Conservation (phyloP, 1,139 yeast species). For the Debaryomycetaceae sp. region DNA sequence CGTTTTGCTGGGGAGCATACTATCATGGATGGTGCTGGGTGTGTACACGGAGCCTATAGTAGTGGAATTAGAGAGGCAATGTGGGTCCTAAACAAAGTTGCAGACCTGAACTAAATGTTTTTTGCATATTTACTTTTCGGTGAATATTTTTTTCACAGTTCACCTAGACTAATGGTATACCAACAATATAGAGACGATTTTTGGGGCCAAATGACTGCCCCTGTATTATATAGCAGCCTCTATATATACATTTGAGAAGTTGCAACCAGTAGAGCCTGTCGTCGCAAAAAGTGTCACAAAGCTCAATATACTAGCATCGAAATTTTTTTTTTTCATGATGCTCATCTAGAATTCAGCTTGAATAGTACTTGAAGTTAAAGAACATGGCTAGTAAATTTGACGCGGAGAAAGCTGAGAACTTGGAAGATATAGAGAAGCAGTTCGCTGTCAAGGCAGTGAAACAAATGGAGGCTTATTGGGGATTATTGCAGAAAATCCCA, state of each 20-base stretch:
- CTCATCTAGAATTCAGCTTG: not conserved
- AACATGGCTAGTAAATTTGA: slow-evolving; percentile 33
- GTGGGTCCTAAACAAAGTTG: slow-evolving; percentile 30
- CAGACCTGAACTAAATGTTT: not conserved
- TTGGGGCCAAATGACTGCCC: too few species aligned
- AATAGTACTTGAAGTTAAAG: too few species aligned
- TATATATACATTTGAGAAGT: too few species aligned
- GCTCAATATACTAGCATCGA: not conserved
- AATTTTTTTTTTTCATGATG: slow-evolving; percentile 2
- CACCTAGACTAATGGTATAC: too few species aligned
- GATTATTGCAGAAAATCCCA: slow-evolving; percentile 64
- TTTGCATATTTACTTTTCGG: not conserved
- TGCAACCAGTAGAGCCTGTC: too few species aligned
- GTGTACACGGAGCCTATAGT: slow-evolving; percentile 77
- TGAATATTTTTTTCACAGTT: too few species aligned
- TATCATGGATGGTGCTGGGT: slow-evolving; percentile 72
- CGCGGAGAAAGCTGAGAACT: slow-evolving; percentile 58
- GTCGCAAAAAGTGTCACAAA: not conserved
- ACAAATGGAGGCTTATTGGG: slow-evolving; percentile 96
- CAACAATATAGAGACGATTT: too few species aligned
- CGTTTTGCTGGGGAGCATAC: slow-evolving; percentile 90
- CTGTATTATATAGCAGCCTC: too few species aligned
- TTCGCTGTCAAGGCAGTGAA: slow-evolving; percentile 97
- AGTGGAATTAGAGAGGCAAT: slow-evolving; percentile 72
- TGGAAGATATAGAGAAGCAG: slow-evolving; percentile 82